Evolutionary conservation across 352 stramenopile genomes (phyloP).

Genomic region (Globisporangium echinulatum): DNA sequence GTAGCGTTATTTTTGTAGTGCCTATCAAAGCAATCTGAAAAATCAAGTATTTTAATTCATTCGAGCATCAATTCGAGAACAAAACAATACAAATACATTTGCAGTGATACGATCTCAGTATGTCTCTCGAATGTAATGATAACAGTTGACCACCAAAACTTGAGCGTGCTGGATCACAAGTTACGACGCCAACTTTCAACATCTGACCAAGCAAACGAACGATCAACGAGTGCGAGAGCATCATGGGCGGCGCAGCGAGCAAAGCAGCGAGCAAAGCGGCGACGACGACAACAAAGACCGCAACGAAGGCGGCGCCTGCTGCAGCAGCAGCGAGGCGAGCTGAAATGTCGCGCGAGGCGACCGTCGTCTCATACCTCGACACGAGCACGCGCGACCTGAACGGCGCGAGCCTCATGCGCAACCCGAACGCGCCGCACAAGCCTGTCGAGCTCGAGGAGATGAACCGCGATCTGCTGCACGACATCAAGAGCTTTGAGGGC

Average conservation of each 20-base stretch:
- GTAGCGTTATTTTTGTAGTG: too few species aligned
- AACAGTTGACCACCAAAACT: too few species aligned
- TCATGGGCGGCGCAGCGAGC: conserved; percentile 11
- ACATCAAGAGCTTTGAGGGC: conserved; percentile 49
- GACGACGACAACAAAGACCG: neutral
- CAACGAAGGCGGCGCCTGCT: neutral
- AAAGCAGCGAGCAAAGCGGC: conserved; percentile 12
- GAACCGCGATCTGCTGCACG: conserved; percentile 35
- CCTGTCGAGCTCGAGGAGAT: conserved; percentile 46
- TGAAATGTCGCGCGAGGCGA: conserved; percentile 24
- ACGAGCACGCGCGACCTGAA: conserved; percentile 19
- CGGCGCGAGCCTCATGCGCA: conserved; percentile 16
- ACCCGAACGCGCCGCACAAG: conserved; percentile 12
- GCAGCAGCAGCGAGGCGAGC: neutral
- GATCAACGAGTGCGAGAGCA: too few species aligned
- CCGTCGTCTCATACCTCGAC: conserved; percentile 20
- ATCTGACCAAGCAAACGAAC: too few species aligned
- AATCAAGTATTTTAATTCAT: too few species aligned
- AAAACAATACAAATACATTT: too few species aligned
- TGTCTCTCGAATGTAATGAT: too few species aligned
- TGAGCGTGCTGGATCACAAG: too few species aligned
- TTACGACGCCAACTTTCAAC: too few species aligned
- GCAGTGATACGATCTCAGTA: too few species aligned
- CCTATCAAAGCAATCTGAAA: too few species aligned
- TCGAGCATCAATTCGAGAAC: too few species aligned